These are phyloP conservation scores for Pichia sp. DNA, from an alignment of 1,139 yeast species.

Conservation along the genomic window DNA sequence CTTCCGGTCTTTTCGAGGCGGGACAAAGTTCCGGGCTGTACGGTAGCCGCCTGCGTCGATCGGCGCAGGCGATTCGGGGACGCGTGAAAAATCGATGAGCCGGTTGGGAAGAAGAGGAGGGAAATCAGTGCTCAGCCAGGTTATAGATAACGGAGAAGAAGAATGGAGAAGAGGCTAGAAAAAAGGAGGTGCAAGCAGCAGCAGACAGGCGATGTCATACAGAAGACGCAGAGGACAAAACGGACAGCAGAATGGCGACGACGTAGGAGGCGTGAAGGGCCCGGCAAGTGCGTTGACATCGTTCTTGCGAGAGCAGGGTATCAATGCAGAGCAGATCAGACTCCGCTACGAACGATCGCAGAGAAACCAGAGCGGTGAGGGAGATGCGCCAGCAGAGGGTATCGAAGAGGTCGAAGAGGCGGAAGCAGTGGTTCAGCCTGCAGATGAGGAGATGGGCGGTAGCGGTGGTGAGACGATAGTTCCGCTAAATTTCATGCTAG, in stretches of 20 bases:
- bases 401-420: background rate
- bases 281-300: background rate
- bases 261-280: background rate
- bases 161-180: background rate
- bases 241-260: background rate
- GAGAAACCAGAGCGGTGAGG: constrained; percentile 22
- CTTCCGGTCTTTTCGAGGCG: no score
- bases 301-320: constrained; percentile 63
- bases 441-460: background rate
- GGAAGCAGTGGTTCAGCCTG: background rate
- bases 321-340: constrained; percentile 75
- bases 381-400: constrained; percentile 16
- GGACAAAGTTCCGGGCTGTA: no score
- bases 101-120: background rate
- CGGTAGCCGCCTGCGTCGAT: no score
- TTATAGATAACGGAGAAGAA: background rate
- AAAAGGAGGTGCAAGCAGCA: background rate
- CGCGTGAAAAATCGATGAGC: background rate
- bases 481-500: constrained; percentile 17
- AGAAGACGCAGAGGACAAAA: background rate
- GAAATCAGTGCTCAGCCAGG: background rate
- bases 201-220: background rate
- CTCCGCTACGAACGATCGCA: constrained; percentile 47
- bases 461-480: background rate
- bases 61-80: background rate